Evolutionary conservation across 257 asterid species (phyloP), one percentile per base, ranked within the genome.

Genomic region (Penstemon eatonii): DNA sequence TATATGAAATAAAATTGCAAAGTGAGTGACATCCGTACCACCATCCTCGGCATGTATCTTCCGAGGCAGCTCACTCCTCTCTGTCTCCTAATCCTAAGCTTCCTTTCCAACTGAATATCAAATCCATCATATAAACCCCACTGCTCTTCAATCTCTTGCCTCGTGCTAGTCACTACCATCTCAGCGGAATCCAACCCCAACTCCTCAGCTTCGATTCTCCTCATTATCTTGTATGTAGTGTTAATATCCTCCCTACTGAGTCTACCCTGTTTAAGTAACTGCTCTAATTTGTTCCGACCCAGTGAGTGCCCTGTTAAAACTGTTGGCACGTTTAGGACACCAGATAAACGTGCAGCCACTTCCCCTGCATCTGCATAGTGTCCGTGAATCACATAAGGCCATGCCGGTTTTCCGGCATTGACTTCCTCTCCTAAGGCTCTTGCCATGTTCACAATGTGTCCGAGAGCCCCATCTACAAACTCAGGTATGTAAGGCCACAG

Each of bases 361-460:
- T 90, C 96, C 75, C 96, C 95, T 13, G 93, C 96, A 80, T 90
- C 96, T 1, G 96, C 95, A 73, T 90, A 90, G 75, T 90, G 96
- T 12, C 91, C 96, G 5, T 90, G 96, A 60, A 90, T 84, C 19
- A 90, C 95, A 56, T 85, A 86, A 0, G 95, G 96, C 95, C 96
- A 87, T 13, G 87, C 86, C 0, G 96, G 93, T 44, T 85, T 84
- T 6, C 89, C 93, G 9, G 70, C 78, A 33, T 89, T 89, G 5
- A 90, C 80, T 75, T 90, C 91, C 63, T 87, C 95, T 2, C 96
- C 87, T 69, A 90, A 75, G 65, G 83, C 93, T 73, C 78, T 90
- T 11, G 95, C 81, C 95, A 90, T 85, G 68, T 90, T 87, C 19
- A 90, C 75, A 56, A 90, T 85, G 82, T 90, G 96, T 4, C 83